These are phyloP conservation scores for Pestalotiopsis sp. DNA, from an alignment of 2,329 filamentous ascomycete genomes.

Conservation along the genomic window DNA sequence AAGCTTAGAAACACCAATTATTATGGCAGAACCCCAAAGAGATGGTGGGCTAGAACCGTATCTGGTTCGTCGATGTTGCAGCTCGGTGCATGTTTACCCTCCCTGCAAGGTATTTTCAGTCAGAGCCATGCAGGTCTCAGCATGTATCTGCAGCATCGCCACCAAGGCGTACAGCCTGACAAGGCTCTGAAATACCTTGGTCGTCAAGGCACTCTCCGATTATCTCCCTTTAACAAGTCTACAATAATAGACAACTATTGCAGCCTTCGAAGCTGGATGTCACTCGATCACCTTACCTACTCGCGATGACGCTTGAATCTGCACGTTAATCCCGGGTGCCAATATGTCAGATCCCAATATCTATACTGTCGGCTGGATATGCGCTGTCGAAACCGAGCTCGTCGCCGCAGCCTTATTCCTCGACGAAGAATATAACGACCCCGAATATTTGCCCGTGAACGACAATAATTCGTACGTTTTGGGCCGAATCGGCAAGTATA, in stretches of 20 bases:
- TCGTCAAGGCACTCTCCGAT: not conserved
- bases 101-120: too few relatives aligned
- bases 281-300: not conserved
- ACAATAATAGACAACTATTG: not conserved
- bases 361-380: constrained; percentile 48
- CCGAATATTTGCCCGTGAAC: too few relatives aligned
- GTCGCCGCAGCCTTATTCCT: constrained; percentile 40
- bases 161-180: not conserved
- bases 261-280: not conserved
- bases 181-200: not conserved
- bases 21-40: too few relatives aligned
- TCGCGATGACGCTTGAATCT: not conserved
- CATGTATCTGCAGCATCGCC: too few relatives aligned
- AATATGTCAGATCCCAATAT: constrained; percentile 12
- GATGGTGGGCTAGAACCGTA: too few relatives aligned
- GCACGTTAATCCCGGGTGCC: not conserved
- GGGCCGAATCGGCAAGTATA: not conserved
- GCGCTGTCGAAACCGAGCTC: constrained; percentile 37
- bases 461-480: too few relatives aligned
- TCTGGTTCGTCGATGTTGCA: too few relatives aligned
- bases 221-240: not conserved
- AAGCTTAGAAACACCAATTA: too few relatives aligned
- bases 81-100: too few relatives aligned
- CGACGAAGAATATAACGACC: constrained; percentile 36
- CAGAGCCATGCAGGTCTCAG: too few relatives aligned